These are phyloP conservation scores for Forsythia viridissima DNA, from an alignment of 257 asterid genomes.

Conservation along the genomic window DNA sequence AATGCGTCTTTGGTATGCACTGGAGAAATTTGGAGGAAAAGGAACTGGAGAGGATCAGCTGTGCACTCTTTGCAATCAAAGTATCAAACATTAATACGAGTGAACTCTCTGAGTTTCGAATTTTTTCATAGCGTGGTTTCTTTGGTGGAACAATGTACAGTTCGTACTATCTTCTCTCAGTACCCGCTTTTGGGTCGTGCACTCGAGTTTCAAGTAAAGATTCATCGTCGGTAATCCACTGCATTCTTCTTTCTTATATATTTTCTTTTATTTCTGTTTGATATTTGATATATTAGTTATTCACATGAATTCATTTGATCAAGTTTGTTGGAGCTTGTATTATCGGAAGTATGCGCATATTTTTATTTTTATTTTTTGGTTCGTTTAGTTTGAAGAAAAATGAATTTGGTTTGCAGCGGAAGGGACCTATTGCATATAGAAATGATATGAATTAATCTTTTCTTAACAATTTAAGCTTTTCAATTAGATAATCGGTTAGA, in stretches of 20 bases:
- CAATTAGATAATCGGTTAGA: neutral
- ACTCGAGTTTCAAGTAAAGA: constrained; percentile 21
- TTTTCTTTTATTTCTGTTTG: constrained; percentile 3
- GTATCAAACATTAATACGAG: neutral
- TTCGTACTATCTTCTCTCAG: constrained; percentile 33
- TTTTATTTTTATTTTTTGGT: neutral
- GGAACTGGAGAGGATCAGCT: neutral
- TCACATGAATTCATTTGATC: neutral
- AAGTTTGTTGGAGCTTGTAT: neutral
- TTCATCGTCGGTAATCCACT: constrained; percentile 26
- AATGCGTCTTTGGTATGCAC: neutral
- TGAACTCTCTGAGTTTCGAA: neutral
- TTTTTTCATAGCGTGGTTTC: neutral
- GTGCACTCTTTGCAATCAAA: neutral
- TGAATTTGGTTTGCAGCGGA: neutral
- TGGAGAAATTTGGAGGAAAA: neutral
- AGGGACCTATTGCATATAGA: no score
- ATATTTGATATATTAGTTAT: neutral
- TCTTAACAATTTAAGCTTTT: neutral
- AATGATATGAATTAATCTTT: neutral
- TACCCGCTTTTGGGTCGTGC: constrained; percentile 23
- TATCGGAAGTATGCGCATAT: neutral
- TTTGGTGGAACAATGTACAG: constrained; percentile 36
- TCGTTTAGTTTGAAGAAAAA: neutral
- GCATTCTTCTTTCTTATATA: neutral